Base-by-base conservation (phyloP, 371 early-diverging fungal species). In the Massospora cicadina region DNA sequence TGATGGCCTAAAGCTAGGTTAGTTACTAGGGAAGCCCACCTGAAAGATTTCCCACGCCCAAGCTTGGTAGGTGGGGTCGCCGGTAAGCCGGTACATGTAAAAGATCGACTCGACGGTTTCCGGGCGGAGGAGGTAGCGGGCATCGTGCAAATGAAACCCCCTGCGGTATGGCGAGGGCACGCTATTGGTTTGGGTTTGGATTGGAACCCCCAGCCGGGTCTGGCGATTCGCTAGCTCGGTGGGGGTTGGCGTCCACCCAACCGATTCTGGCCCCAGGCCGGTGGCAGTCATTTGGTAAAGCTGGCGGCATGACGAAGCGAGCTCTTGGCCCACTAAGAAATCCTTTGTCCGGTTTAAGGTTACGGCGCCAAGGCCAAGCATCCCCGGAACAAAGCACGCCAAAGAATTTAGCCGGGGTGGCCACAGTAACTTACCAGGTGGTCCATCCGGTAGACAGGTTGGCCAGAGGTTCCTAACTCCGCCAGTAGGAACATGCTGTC, bases 21-120 rank as follows among this genome's bases (percentile, higher is more conserved):
- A 80, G 68, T 53, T 3, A 32, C 2, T 53, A 25, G 10, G 21
- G 31, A 3, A 17, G 21, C 25, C 5, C 30, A 60, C 63, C n/a
- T 43, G 2, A 29, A 64, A 64, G 1, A 64, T 55, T 23, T 56
- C 74, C 85, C 84, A 86, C 0, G 84, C 90, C 68, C 83, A 80
- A 63, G 85, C 86, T 71, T 86, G 82, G 60, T 82, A 90, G 60
- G 74, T 79, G 33, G 70, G 74, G 66, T 91, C 80, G 0, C 87
- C 86, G 21, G 90, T 89, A 7, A 87, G 71, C 28, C 89, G 75
- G 65, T 79, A 90, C 55, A 87, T 55, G 26, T 81, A 74, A 76
- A 81, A 91, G 17, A 91, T 67, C 59, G 83, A 82, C 71, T 91
- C 91, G 25, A 91, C 63, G 0, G 86, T 84, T 75, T 91, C 91